Evolutionary conservation across 78 protist species (phyloP), one percentile per base, ranked within the genome.

Genomic region (Dictyostelium brefeldianum): DNA sequence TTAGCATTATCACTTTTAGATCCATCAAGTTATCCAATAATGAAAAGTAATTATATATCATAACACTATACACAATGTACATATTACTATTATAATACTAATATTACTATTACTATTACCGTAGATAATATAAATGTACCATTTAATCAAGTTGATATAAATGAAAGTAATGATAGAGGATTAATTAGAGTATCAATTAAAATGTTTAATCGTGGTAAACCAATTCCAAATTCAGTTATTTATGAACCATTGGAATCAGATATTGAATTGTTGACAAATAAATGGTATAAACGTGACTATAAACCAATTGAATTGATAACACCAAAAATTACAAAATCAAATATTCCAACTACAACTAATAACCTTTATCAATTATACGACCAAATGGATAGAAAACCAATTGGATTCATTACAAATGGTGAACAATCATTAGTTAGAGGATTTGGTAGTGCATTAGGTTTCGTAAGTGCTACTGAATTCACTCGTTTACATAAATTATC

Each of bases 401-500:
- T 87, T 57, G 93, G 93, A 9, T 87, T 36, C n/a, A 69, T 87
- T 6, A 36, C 31, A 1, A 65, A 46, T 22, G 93, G 93, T 87
- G 93, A 74, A 46, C 93, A 87, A 87, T 87, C 93, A n/a, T 25
- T 87, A 10, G 78, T 31, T 31, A 74, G 93, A 77, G 93, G 84
- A 27, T 27, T 59, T 64, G 93, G 93, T 27, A 29, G n/a, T 48
- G 93, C 84, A 50, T 25, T 87, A 64, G 93, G 93, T 47, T 87
- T 57, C 78, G 77, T 83, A 50, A 46, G 67, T 36, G 93, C 93
- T 4, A 48, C 51, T 36, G 27, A 50, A 17, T 87, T 87, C 29
- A 48, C 65, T 31, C 36, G 48, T 22, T 12, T 87, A 27, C 79
- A 77, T 14, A 54, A 57, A 1, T 36, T 62, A 18, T 64, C 93